Conservation (phyloP, 495 filamentous ascomycete genomes). For the Cercophora samala region DNA sequence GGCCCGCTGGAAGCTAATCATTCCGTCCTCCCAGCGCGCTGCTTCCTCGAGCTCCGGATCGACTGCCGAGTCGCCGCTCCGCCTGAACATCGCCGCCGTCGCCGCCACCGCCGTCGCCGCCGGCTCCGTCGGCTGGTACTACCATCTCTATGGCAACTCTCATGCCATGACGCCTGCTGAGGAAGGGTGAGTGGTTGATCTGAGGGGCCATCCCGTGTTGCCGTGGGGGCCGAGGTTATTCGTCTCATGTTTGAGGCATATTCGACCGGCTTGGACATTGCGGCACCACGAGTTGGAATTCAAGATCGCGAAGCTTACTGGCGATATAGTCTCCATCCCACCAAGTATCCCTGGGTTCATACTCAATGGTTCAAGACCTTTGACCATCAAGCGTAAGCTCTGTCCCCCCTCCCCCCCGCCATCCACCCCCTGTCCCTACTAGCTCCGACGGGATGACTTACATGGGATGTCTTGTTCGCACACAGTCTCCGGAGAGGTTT, state of each 20-base stretch:
- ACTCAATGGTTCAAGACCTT: slow-evolving; percentile 86
- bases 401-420: slow-evolving; percentile 1
- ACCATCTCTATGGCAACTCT: slow-evolving; percentile 86
- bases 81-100: slow-evolving; percentile 73
- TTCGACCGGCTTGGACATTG: slow-evolving; percentile 19
- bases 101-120: slow-evolving; percentile 80
- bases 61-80: slow-evolving; percentile 56
- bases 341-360: slow-evolving; percentile 95
- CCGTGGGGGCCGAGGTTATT: slow-evolving; percentile 23
- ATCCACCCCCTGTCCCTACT: background rate
- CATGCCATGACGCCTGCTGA: slow-evolving; percentile 90
- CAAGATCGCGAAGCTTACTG: slow-evolving; percentile 27
- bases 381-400: slow-evolving; percentile 87
- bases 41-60: slow-evolving; percentile 57
- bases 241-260: slow-evolving; percentile 34
- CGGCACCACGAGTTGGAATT: slow-evolving; percentile 11
- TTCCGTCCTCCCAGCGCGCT: slow-evolving; percentile 51
- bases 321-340: slow-evolving; percentile 74
- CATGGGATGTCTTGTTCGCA: slow-evolving; percentile 14
- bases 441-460: background rate
- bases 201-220: background rate
- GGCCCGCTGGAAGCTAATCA: slow-evolving; percentile 23
- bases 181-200: slow-evolving; percentile 79
- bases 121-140: slow-evolving; percentile 91
- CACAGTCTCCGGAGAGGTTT: slow-evolving; percentile 94